These are phyloP conservation scores for Mucor velutinosus DNA, from an alignment of 371 early-diverging fungal species.

Conservation along the genomic window DNA sequence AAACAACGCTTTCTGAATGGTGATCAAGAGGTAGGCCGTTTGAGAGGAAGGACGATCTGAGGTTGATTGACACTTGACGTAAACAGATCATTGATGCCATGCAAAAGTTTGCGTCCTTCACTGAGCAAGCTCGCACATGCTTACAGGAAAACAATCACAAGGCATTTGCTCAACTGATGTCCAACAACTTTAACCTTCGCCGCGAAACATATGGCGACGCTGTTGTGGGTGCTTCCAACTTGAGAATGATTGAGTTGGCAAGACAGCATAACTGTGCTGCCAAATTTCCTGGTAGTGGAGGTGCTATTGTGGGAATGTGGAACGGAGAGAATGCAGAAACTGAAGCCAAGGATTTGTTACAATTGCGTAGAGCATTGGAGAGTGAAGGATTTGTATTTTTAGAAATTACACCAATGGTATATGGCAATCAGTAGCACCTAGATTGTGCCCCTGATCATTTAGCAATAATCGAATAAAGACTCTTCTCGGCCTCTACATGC, in stretches of 20 bases:
- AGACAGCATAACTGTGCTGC: conserved; percentile 46
- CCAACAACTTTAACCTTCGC: conserved; percentile 53
- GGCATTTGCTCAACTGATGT: conserved; percentile 49
- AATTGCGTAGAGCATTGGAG: conserved; percentile 41
- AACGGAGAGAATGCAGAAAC: conserved; percentile 23
- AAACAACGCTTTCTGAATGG: conserved; percentile 56
- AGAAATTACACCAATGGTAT: conserved; percentile 26
- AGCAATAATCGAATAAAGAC: too few species aligned
- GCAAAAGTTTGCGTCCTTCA: conserved; percentile 55
- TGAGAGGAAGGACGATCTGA: neutral
- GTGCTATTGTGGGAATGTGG: conserved; percentile 55
- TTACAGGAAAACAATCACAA: conserved; percentile 27
- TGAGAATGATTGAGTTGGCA: conserved; percentile 55
- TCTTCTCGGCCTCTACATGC: too few species aligned
- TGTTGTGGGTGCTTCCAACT: conserved; percentile 44
- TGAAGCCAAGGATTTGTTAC: conserved; percentile 26
- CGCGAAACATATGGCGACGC: conserved; percentile 50
- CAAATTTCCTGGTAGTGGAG: conserved; percentile 61
- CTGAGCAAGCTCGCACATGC: conserved; percentile 42
- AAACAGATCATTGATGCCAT: conserved; percentile 59
- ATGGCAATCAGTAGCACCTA: neutral
- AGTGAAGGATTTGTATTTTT: conserved; percentile 52
- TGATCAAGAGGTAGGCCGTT: conserved; percentile 51
- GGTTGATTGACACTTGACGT: neutral
- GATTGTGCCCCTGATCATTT: neutral